phyloP scores from a whole-genome alignment of 192 early-diverging fungal genomes.

The Podila epigama region DNA sequence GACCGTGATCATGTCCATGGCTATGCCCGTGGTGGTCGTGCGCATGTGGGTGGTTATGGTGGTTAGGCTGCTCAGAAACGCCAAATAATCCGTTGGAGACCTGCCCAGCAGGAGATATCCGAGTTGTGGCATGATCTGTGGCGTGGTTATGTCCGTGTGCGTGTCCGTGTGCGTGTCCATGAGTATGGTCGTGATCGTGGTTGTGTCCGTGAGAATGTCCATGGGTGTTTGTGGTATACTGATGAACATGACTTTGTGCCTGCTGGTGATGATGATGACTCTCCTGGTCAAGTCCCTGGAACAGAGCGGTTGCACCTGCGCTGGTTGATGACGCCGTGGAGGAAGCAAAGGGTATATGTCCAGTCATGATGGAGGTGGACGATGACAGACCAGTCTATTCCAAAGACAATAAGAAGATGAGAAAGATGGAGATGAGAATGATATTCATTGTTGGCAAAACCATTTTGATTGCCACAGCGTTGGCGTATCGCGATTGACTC shows the following conservation, averaged over 20 bases:
- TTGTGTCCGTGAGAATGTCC: conserved; percentile 2
- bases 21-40: conserved; percentile 17
- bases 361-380: conserved; percentile 19
- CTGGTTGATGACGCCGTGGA: no score
- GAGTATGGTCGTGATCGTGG: conserved; percentile 18
- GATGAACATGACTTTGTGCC: background rate
- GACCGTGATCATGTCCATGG: conserved; percentile 10
- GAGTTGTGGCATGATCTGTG: no score
- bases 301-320: background rate
- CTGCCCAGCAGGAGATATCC: no score
- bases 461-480: no score
- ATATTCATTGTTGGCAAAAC: no score
- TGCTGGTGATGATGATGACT: background rate
- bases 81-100: no score
- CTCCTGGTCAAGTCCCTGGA: background rate
- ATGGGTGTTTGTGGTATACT: background rate
- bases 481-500: no score
- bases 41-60: no score
- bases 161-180: background rate
- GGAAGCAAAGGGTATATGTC: conserved; percentile 45
- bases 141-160: conserved; percentile 8
- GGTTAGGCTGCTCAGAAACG: no score
- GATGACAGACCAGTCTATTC: conserved; percentile 5
- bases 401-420: background rate
- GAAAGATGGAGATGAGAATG: no score